A percentile compares a stretch with the other conserved stretches of the same genome.
Evolutionary conservation across 2,329 filamentous ascomycete species (phyloP).

Genomic region (Colletotrichum eremochloae): DNA sequence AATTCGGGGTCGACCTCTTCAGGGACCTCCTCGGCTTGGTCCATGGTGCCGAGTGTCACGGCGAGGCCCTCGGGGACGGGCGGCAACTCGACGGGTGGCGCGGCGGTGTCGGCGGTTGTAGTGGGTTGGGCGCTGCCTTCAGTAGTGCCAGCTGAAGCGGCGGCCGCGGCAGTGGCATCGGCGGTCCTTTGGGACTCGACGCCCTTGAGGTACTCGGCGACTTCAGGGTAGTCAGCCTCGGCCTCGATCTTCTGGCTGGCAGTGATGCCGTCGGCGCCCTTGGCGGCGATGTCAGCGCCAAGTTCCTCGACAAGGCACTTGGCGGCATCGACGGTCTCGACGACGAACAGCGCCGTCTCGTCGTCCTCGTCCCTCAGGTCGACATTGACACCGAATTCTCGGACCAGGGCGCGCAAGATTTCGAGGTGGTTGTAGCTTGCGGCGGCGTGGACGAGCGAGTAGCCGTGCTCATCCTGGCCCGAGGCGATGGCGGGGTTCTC

Average conservation of each 20-base stretch:
- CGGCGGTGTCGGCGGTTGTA: constrained; percentile 21
- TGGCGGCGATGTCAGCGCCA: constrained; percentile 73
- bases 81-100: constrained; percentile 61
- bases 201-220: constrained; percentile 76
- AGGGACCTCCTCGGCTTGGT: constrained; percentile 69
- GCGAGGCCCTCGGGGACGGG: constrained; percentile 81
- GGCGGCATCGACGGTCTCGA: constrained; percentile 84
- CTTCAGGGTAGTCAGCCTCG: constrained; percentile 82
- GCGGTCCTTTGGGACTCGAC: constrained; percentile 49
- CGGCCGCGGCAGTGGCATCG: constrained; percentile 47
- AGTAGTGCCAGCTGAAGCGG: constrained; percentile 46
- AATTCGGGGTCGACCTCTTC: constrained; percentile 85
- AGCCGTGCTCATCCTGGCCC: constrained; percentile 89
- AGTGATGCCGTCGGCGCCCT: constrained; percentile 81
- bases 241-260: constrained; percentile 84
- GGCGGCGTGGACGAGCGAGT: constrained; percentile 93
- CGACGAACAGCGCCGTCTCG: constrained; percentile 95
- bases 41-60: constrained; percentile 82
- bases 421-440: constrained; percentile 91
- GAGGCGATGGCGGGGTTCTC: constrained; percentile 82
- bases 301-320: constrained; percentile 86
- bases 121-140: not conserved
- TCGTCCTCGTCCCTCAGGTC: constrained; percentile 90
- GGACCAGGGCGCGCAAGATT: constrained; percentile 81
- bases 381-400: constrained; percentile 81